Percentiles rank a stretch among this genome's conserved stretches.
phyloP scores from a whole-genome alignment of 169 alveolate species.

The Perkinsus marinus region DNA sequence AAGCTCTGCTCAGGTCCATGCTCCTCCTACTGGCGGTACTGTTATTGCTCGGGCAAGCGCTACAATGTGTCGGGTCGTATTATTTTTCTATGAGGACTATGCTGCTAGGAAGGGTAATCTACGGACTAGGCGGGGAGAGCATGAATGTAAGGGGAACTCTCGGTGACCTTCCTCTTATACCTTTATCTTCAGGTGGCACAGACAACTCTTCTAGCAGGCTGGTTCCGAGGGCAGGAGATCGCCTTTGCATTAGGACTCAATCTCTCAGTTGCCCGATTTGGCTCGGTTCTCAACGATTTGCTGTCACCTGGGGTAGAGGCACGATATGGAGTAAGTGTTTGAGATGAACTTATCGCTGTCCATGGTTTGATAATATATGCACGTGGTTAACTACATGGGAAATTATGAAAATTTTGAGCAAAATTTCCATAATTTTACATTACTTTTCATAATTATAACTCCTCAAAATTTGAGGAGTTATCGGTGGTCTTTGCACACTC shows the following conservation, averaged over 20 bases:
- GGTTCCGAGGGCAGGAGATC: slow-evolving; percentile 40
- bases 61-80: slow-evolving; percentile 30
- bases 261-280: slow-evolving; percentile 31
- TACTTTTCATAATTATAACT: too few species aligned
- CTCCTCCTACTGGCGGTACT: slow-evolving; percentile 21
- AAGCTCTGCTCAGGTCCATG: slow-evolving; percentile 17
- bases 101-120: slow-evolving; percentile 39
- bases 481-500: too few species aligned
- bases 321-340: neutral
- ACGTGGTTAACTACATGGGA: too few species aligned
- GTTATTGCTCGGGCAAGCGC: slow-evolving; percentile 30
- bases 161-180: neutral
- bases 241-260: slow-evolving; percentile 43
- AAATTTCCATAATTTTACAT: too few species aligned
- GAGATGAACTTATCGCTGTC: too few species aligned
- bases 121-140: slow-evolving; percentile 53
- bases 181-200: neutral
- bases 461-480: too few species aligned
- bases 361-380: too few species aligned
- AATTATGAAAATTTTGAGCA: too few species aligned
- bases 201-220: neutral
- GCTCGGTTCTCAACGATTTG: slow-evolving; percentile 36
- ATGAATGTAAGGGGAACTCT: slow-evolving; percentile 36
- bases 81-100: slow-evolving; percentile 22
- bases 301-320: slow-evolving; percentile 17